Conservation (phyloP, 2,329 filamentous ascomycete species). For the Domatiomyces catenatus region DNA sequence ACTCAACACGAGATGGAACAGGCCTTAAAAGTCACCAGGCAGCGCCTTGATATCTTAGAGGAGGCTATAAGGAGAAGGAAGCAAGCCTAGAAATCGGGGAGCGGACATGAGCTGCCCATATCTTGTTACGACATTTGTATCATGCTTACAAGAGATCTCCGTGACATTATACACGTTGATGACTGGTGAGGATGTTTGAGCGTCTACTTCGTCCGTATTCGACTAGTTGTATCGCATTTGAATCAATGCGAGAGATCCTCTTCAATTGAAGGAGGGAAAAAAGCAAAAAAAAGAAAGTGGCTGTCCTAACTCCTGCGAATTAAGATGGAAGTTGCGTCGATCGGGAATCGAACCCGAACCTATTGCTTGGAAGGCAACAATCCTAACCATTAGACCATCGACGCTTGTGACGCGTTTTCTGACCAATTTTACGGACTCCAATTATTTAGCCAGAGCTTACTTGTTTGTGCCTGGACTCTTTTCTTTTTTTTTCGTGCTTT, state of each 20-base stretch:
- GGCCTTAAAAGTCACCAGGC: slow-evolving; percentile 72
- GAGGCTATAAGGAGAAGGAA: slow-evolving; percentile 38
- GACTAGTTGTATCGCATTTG: no score
- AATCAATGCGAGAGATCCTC: no score
- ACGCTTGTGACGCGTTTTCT: slow-evolving; percentile 9
- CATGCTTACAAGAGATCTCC: neutral
- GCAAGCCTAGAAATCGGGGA: neutral
- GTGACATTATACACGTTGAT: neutral
- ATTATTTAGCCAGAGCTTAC: no score
- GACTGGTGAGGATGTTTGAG: neutral
- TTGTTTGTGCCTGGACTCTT: no score
- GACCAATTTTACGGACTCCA: no score
- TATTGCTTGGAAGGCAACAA: slow-evolving; percentile 9
- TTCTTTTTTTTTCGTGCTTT: no score
- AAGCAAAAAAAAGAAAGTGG: neutral
- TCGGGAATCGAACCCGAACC: slow-evolving; percentile 7
- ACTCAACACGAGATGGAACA: slow-evolving; percentile 59
- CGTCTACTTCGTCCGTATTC: no score
- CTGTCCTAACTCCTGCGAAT: no score
- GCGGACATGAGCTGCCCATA: neutral
- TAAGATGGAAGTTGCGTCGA: neutral
- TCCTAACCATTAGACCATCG: slow-evolving; percentile 13
- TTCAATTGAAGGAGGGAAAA: neutral
- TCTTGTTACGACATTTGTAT: neutral
- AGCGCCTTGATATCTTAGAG: slow-evolving; percentile 64